These are phyloP conservation scores for Peterozyma toletana DNA, from an alignment of 805 yeast genomes.

Conservation along the genomic window DNA sequence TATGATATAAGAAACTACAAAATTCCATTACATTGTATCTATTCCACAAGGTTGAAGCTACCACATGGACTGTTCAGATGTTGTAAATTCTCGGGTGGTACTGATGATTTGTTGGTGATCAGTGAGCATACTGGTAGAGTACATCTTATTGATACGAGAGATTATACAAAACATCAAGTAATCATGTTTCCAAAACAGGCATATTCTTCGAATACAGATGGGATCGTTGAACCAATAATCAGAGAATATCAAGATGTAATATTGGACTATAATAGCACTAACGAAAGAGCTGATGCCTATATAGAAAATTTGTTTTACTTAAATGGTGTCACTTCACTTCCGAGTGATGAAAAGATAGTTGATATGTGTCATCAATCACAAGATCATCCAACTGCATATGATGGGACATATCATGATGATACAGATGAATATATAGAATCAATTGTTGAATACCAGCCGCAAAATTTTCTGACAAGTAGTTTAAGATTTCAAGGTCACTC, in stretches of 20 bases:
- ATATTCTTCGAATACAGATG: neutral
- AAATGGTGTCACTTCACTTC: constrained; percentile 6
- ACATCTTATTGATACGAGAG: constrained; percentile 76
- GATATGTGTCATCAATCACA: neutral
- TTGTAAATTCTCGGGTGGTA: constrained; percentile 50
- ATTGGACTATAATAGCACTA: constrained; percentile 1
- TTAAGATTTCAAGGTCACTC: neutral
- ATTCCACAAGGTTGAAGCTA: constrained; percentile 51
- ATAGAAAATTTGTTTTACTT: constrained; percentile 4
- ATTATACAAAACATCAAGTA: constrained; percentile 69
- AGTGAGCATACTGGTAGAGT: constrained; percentile 85
- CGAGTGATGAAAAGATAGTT: no score
- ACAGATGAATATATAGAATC: constrained; percentile 1
- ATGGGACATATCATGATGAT: constrained; percentile 1
- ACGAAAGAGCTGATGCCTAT: neutral
- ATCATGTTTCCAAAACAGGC: constrained; percentile 53
- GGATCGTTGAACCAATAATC: constrained; percentile 4
- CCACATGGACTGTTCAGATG: constrained; percentile 31
- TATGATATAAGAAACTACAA: constrained; percentile 66
- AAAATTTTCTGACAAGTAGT: constrained; percentile 1
- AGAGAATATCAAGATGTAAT: constrained; percentile 6
- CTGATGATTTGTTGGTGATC: constrained; percentile 70
- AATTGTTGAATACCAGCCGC: neutral
- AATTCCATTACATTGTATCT: constrained; percentile 44
- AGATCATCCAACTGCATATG: neutral